phyloP scores from a whole-genome alignment of 768 basidiomycete species.

The Suillus brevipes region DNA sequence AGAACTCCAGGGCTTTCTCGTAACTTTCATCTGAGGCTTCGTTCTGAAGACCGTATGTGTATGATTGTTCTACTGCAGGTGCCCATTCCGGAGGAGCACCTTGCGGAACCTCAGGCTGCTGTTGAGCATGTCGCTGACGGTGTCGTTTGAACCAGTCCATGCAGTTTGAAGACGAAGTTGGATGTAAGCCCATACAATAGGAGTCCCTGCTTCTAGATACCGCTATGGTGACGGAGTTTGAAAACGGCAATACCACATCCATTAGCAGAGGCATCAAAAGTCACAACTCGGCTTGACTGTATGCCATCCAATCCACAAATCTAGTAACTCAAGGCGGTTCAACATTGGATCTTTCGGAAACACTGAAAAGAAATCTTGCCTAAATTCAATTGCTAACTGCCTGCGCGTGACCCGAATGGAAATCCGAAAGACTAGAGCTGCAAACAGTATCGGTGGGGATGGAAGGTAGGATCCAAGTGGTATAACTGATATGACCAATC shows the following conservation, averaged over 20 bases:
- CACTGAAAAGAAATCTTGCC: conserved; percentile 28
- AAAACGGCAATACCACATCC: conserved; percentile 31
- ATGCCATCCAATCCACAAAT: conserved; percentile 37
- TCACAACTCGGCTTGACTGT: conserved; percentile 39
- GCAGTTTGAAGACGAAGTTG: neutral
- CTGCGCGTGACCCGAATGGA: conserved; percentile 45
- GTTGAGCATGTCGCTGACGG: neutral
- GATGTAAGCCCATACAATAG: neutral
- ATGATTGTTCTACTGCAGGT: conserved; percentile 54
- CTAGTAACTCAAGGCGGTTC: conserved; percentile 16
- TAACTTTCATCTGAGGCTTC: conserved; percentile 63
- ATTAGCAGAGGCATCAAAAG: conserved; percentile 37
- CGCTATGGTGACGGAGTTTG: neutral
- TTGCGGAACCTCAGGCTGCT: neutral
- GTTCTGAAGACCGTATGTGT: conserved; percentile 47
- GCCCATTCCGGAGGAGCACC: conserved; percentile 54
- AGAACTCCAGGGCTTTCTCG: conserved; percentile 52
- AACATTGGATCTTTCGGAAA: neutral
- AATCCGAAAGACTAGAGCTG: conserved; percentile 46
- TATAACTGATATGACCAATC: conserved; percentile 38
- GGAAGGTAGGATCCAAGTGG: conserved; percentile 45
- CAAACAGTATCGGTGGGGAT: conserved; percentile 52
- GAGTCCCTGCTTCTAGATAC: neutral
- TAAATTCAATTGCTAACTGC: conserved; percentile 43
- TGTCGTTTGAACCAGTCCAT: conserved; percentile 4